phyloP scores from a whole-genome alignment of 331 rosid genomes.

The Erythrophleum ivorense region DNA sequence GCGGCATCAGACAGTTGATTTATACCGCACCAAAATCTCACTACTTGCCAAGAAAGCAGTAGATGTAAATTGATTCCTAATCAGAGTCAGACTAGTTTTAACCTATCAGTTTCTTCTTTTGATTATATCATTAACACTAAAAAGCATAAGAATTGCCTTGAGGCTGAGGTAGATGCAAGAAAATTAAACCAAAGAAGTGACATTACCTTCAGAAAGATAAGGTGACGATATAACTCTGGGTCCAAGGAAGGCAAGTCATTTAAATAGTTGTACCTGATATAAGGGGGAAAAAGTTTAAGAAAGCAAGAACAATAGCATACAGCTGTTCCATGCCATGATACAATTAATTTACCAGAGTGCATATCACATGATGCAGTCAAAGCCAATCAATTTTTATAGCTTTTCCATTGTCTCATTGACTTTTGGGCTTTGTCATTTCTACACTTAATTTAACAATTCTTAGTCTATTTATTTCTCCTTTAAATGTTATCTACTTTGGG shows the following conservation, averaged over 20 bases:
- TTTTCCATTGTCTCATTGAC: conserved; percentile 1
- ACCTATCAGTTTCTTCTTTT: not conserved
- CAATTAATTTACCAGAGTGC: not conserved
- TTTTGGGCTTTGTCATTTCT: not conserved
- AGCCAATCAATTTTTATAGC: not conserved
- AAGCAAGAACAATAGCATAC: conserved; percentile 30
- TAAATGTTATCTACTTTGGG: not conserved
- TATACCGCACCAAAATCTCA: not conserved
- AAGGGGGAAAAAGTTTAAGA: conserved; percentile 17
- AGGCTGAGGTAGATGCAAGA: conserved; percentile 17
- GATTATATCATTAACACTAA: not conserved
- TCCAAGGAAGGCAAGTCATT: conserved; percentile 98
- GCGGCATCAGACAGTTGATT: conserved; percentile 3
- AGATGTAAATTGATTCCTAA: not conserved
- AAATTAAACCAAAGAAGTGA: conserved; percentile 30
- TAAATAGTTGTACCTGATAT: conserved; percentile 86
- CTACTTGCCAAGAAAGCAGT: not conserved
- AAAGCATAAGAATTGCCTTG: conserved; percentile 23
- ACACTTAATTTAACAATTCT: not conserved
- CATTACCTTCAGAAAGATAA: conserved; percentile 88
- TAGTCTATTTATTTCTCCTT: not conserved
- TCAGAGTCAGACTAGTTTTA: not conserved
- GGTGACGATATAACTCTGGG: conserved; percentile 96
- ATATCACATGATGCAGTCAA: not conserved
- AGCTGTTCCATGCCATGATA: conserved; percentile 14